Percentiles rank a stretch among this genome's conserved stretches.
These are phyloP conservation scores for Penstemon eatonii DNA, from an alignment of 257 asterid genomes.

Conservation along the genomic window DNA sequence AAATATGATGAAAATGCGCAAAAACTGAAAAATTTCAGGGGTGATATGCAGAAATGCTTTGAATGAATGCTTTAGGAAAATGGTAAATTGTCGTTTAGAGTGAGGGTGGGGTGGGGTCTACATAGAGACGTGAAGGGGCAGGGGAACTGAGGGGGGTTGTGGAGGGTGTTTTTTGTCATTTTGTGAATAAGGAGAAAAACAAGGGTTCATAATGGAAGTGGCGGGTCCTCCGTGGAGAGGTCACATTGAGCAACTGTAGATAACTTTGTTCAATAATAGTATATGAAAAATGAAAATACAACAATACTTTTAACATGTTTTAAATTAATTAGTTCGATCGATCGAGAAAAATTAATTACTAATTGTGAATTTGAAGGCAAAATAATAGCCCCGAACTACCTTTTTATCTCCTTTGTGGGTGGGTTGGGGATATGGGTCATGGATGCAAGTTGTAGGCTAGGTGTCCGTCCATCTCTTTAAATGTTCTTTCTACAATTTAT, in stretches of 20 bases:
- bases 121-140: conserved; percentile 26
- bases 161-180: background rate
- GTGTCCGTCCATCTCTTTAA: background rate
- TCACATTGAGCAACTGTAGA: background rate
- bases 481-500: no score
- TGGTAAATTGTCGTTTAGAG: conserved; percentile 7
- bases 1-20: no score
- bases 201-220: background rate
- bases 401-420: background rate
- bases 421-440: background rate
- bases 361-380: no score
- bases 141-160: background rate
- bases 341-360: no score
- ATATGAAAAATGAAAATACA: no score
- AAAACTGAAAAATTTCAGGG: no score
- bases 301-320: no score
- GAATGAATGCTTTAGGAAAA: conserved; percentile 14
- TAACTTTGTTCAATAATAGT: no score
- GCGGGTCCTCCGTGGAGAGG: background rate
- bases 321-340: no score
- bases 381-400: no score
- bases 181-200: background rate
- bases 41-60: no score
- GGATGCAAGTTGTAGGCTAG: conserved; percentile 22
- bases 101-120: conserved; percentile 31